Base-by-base conservation (phyloP, 306 rosid genomes). In the Cicer judaicum region DNA sequence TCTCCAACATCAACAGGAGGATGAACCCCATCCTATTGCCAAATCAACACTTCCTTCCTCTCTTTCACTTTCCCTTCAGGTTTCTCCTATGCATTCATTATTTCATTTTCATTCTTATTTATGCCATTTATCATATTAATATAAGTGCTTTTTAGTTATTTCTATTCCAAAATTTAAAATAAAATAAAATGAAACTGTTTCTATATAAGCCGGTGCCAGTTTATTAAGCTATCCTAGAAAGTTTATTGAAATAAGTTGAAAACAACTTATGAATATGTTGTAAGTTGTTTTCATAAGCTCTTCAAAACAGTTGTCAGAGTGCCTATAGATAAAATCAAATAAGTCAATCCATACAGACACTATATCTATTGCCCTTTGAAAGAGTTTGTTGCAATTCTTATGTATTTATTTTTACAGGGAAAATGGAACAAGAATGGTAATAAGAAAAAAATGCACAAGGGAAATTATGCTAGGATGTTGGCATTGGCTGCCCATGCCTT, bases 401-500 rank as follows among this genome's bases (percentile, higher is more conserved):
- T 81, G 36, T 29, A 62, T 66, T 71, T 78, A 52, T 50, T 16
- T 50, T 39, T 70, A 64, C 92, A 94, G 99, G 92, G 68, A 43
- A 89, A 84, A 50, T 64, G 40, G 88, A 85, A 55, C 46, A 91
- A 86, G 80, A 7, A 48, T 80, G 83, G 87, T 63, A 84, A 78
- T 76, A 88, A 79, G 53, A 90, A 88, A 77, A 85, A 79, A 78
- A 67, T 76, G 19, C 82, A 12, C 50, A 89, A 80, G 77, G 95
- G 90, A 56, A 81, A 71, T 41, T 92, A 86, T 64, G 90, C 80
- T 43, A 86, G 99, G 84, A 44, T 94, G 91, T 75, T 94, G 88
- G 92, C 93, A 65, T 76, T 94, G 82, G 93, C 99, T 66, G 89
- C 99, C 12, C 99, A 90, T 84, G 97, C 97, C 10, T 84, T 92